These are phyloP conservation scores for Flaveria ramosissima DNA, from an alignment of 129 eudicot species.

Conservation along the genomic window DNA sequence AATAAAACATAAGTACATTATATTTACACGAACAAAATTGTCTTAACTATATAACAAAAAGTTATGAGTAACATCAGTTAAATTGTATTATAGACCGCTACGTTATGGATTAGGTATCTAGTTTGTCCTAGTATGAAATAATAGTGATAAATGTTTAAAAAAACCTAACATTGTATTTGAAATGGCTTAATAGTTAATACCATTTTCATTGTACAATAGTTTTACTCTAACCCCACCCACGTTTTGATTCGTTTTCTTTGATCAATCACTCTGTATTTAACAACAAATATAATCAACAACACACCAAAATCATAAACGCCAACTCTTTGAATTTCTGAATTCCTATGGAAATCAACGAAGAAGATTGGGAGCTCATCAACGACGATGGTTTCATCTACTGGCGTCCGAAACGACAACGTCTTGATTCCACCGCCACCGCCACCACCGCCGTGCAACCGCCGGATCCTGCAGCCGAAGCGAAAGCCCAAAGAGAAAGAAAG, in stretches of 20 bases:
- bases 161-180: too few relatives aligned
- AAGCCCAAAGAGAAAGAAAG: conserved; percentile 45
- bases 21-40: too few relatives aligned
- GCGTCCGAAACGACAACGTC: conserved; percentile 61
- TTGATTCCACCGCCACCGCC: conserved; percentile 41
- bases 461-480: conserved; percentile 61
- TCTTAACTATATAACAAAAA: too few relatives aligned
- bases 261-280: background rate
- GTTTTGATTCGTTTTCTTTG: background rate
- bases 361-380: conserved; percentile 80
- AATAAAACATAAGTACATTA: too few relatives aligned
- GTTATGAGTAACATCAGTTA: too few relatives aligned
- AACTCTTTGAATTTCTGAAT: background rate
- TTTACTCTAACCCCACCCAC: too few relatives aligned
- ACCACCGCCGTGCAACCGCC: conserved; percentile 42
- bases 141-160: too few relatives aligned
- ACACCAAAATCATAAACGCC: conserved; percentile 12
- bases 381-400: conserved; percentile 77
- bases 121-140: too few relatives aligned
- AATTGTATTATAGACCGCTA: too few relatives aligned
- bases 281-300: background rate
- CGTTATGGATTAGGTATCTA: too few relatives aligned
- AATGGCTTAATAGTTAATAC: too few relatives aligned
- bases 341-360: conserved; percentile 43
- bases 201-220: background rate